These are phyloP conservation scores for Phaseolus lunatus DNA, from an alignment of 306 rosid genomes.

Conservation along the genomic window DNA sequence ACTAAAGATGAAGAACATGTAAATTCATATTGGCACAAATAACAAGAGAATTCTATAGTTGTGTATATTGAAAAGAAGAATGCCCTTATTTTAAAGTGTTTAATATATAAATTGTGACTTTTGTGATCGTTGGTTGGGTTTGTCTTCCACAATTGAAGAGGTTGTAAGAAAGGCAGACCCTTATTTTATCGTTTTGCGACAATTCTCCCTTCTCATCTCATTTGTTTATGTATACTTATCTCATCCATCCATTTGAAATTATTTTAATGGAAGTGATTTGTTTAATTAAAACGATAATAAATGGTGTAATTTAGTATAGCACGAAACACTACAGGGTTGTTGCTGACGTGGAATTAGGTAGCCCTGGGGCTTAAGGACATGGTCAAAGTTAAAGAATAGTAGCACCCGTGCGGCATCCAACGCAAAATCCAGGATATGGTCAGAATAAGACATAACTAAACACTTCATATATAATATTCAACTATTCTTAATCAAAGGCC, in stretches of 20 bases:
- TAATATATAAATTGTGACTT: background rate
- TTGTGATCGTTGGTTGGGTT: constrained; percentile 43
- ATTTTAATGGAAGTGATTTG: background rate
- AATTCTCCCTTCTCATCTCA: constrained; percentile 31
- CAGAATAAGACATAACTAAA: background rate
- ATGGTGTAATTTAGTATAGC: constrained; percentile 39
- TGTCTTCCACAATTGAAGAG: constrained; percentile 36
- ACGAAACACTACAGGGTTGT: constrained; percentile 29
- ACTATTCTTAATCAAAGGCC: no score
- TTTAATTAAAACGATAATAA: background rate
- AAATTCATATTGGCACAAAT: background rate
- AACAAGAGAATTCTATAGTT: background rate
- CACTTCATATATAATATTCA: background rate
- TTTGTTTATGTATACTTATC: constrained; percentile 7
- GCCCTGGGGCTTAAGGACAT: constrained; percentile 39
- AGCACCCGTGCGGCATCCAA: constrained; percentile 59
- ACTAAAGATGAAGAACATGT: background rate
- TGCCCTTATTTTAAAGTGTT: constrained; percentile 25
- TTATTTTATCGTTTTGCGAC: constrained; percentile 62
- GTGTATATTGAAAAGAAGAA: constrained; percentile 1
- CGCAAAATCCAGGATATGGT: no score
- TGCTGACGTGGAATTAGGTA: constrained; percentile 51
- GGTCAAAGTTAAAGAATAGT: constrained; percentile 26
- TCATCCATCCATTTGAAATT: constrained; percentile 19
- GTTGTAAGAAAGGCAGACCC: constrained; percentile 52